Conservation (phyloP, 345 rosid species). For the Pistacia integerrima region DNA sequence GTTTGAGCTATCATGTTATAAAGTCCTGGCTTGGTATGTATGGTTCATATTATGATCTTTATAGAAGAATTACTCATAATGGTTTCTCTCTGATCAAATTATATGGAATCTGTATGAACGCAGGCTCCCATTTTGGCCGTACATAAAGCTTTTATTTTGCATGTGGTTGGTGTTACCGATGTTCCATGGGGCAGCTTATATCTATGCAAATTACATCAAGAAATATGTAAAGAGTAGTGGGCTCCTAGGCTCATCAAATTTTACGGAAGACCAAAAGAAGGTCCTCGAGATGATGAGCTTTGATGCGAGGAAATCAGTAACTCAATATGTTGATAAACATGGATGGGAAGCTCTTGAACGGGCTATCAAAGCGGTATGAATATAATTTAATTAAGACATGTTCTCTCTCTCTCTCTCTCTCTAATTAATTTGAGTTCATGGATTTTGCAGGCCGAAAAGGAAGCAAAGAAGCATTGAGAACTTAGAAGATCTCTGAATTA, state of each 20-base stretch:
- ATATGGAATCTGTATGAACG: neutral
- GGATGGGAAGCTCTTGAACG: constrained; percentile 85
- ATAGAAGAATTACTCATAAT: no score
- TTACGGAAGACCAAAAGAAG: constrained; percentile 63
- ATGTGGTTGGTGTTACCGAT: constrained; percentile 86
- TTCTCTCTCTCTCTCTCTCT: no score
- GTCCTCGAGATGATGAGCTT: constrained; percentile 90
- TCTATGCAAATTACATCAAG: constrained; percentile 60
- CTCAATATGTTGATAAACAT: constrained; percentile 59
- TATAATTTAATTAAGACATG: neutral
- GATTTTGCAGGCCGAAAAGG: constrained; percentile 74
- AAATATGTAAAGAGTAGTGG: constrained; percentile 66
- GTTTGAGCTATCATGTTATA: constrained; percentile 72
- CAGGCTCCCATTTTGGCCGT: constrained; percentile 93
- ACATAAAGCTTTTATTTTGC: constrained; percentile 70
- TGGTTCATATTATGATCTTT: neutral
- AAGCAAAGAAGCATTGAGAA: constrained; percentile 60
- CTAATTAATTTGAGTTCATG: no score
- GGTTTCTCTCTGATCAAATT: neutral
- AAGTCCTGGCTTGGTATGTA: constrained; percentile 68
- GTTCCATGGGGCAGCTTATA: constrained; percentile 89
- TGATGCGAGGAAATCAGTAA: constrained; percentile 76
- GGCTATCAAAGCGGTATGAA: constrained; percentile 71
- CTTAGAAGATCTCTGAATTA: neutral
- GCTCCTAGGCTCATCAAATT: constrained; percentile 33